Conservation (phyloP, 768 basidiomycete genomes). For the Paxillus involutus region DNA sequence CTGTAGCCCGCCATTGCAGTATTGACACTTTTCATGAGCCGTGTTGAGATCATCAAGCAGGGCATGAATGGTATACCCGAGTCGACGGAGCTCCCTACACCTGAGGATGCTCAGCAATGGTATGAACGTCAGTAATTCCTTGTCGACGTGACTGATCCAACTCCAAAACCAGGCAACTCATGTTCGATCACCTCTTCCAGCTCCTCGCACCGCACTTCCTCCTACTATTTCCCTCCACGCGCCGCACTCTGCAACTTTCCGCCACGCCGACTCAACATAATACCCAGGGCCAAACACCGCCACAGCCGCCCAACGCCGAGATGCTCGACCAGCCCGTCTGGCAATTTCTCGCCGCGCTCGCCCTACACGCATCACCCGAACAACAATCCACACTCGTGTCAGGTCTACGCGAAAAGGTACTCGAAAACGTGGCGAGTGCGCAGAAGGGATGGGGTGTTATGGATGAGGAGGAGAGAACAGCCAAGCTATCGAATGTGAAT, state of each 20-base stretch:
- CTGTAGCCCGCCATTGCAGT: slow-evolving; percentile 86
- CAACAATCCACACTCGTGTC: slow-evolving; percentile 90
- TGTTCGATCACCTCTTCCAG: slow-evolving; percentile 87
- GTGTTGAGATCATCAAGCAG: slow-evolving; percentile 91
- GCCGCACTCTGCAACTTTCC: slow-evolving; percentile 49
- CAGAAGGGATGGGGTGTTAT: slow-evolving; percentile 67
- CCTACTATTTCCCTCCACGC: slow-evolving; percentile 87
- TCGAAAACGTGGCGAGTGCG: slow-evolving; percentile 83
- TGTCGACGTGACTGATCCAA: slow-evolving; percentile 7
- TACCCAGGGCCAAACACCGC: slow-evolving; percentile 54
- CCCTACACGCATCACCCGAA: slow-evolving; percentile 77
- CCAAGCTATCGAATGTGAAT: slow-evolving; percentile 91
- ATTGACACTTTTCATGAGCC: slow-evolving; percentile 86
- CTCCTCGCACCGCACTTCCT: slow-evolving; percentile 75
- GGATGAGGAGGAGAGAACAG: slow-evolving; percentile 70
- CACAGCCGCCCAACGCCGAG: slow-evolving; percentile 59
- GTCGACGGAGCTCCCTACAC: slow-evolving; percentile 52
- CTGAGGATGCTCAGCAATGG: slow-evolving; percentile 82
- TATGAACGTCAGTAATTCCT: slow-evolving; percentile 34
- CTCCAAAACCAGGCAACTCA: slow-evolving; percentile 63
- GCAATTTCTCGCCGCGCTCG: slow-evolving; percentile 90
- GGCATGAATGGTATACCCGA: slow-evolving; percentile 53
- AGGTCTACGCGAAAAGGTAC: slow-evolving; percentile 86
- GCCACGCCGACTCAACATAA: slow-evolving; percentile 35
- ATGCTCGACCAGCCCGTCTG: slow-evolving; percentile 88